These are phyloP conservation scores for Paramecium sonneborni DNA, from an alignment of 73 alveolate genomes.

Conservation along the genomic window DNA sequence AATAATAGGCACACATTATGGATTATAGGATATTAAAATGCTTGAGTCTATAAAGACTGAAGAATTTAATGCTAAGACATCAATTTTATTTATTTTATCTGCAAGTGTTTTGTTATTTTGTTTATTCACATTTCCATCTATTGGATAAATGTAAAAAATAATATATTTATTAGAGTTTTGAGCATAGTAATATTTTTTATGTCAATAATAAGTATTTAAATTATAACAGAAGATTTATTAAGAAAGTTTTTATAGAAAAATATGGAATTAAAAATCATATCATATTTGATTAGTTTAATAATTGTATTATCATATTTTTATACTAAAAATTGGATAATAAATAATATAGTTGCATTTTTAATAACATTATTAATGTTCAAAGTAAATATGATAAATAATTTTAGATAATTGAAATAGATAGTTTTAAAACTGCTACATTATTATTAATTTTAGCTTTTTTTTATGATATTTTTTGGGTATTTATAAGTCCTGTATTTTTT, in stretches of 20 bases:
- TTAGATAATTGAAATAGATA: slow-evolving; percentile 81
- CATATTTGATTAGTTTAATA: neutral
- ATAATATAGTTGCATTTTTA: slow-evolving; percentile 86
- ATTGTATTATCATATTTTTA: slow-evolving; percentile 67
- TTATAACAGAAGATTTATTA: neutral
- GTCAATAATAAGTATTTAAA: neutral
- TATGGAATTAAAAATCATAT: neutral
- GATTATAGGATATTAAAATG: neutral
- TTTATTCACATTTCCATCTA: neutral
- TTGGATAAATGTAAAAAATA: slow-evolving; percentile 13
- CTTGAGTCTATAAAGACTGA: neutral
- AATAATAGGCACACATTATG: slow-evolving; percentile 31
- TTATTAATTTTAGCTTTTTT: slow-evolving; percentile 83
- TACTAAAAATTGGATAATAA: slow-evolving; percentile 84
- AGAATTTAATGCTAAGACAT: neutral
- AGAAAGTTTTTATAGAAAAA: neutral
- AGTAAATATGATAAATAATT: neutral
- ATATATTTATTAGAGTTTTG: neutral
- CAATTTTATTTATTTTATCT: neutral
- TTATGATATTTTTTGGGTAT: slow-evolving; percentile 96
- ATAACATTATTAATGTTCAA: slow-evolving; percentile 83
- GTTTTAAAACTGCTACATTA: slow-evolving; percentile 84
- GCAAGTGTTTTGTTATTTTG: slow-evolving; percentile 11
- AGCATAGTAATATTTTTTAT: neutral
- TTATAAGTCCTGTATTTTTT: slow-evolving; percentile 68